Base-by-base conservation (phyloP, 2,329 filamentous ascomycete species). In the Metarhizium anisopliae region DNA sequence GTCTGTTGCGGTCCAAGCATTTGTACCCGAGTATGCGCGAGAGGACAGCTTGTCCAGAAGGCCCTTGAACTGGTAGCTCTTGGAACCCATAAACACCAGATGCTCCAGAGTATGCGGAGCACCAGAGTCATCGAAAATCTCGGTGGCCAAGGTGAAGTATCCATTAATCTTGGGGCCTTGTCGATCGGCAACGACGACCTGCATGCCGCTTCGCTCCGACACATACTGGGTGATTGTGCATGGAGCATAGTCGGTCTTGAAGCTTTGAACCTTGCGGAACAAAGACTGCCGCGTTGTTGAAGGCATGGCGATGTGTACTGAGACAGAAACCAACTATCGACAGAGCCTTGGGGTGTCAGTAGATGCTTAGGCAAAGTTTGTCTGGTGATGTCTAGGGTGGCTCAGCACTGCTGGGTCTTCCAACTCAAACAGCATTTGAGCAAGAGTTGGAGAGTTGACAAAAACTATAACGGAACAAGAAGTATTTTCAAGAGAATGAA, bases 81-180 rank as follows among this genome's bases (percentile, higher is more conserved):
- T 91, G 29, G 94, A 97, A 32, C 94, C 94, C 86, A 92, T 91
- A 68, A 92, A 93, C 60, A 89, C 78, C 14, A 93, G 73, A 69
- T 92, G 87, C 72, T 93, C 87, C n/a, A 93, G 77, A 0, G 89
- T 92, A 66, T 93, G 89, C 5, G 89, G 94, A 14, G 94, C 89
- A 45, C 94, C 94, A 11, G 93, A 97, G 70, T 99, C 91, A 74
- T 99, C 94, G 64, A 95, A 87, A 64, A 99, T 97, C 72, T 99
- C 94, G 3, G 94, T 99, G 38, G 94, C 94, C 54, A 99, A 80
- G 38, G 92, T 87, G 72, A 99, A 99, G 73, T 95, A 96, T 38
- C 94, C 94, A 62, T 89, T 87, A 59, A 96, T 82, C 71, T 96
- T 97, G n/a, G 94, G 94, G 0, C 94, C 93, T 68, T 94, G 85